phyloP scores from a whole-genome alignment of 2,329 filamentous ascomycete species.

The Ophiostoma populinum region DNA sequence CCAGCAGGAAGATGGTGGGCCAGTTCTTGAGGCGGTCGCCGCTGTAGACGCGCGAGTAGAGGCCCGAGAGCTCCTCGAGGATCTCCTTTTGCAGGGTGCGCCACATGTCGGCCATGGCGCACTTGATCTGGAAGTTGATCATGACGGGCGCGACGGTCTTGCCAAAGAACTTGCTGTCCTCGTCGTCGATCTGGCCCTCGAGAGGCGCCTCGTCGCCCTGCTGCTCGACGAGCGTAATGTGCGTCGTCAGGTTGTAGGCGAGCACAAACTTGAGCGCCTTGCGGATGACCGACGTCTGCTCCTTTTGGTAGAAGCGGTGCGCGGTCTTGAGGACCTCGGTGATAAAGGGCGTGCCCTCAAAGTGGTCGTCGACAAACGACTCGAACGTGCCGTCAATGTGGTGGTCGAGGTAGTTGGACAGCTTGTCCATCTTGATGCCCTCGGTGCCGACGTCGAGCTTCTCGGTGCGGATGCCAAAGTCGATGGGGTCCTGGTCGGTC shows the following conservation, averaged over 20 bases:
- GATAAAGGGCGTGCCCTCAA: constrained; percentile 86
- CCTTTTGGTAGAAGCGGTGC: constrained; percentile 80
- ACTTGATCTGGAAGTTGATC: constrained; percentile 99
- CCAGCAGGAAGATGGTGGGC: constrained; percentile 97
- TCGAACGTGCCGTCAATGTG: constrained; percentile 88
- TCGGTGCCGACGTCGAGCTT: constrained; percentile 79
- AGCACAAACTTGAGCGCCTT: constrained; percentile 91
- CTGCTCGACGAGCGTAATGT: constrained; percentile 88
- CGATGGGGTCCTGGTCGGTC: constrained; percentile 48
- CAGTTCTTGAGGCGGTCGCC: constrained; percentile 97
- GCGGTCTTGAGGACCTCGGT: constrained; percentile 94
- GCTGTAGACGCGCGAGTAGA: constrained; percentile 96
- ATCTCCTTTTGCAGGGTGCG: constrained; percentile 93
- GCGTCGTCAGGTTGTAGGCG: constrained; percentile 86
- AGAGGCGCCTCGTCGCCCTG: constrained; percentile 63
- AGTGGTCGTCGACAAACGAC: constrained; percentile 88
- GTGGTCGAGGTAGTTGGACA: constrained; percentile 87
- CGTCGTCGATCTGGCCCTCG: constrained; percentile 70
- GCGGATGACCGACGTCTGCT: constrained; percentile 75
- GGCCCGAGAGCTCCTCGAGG: constrained; percentile 73
- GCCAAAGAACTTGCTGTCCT: constrained; percentile 72
- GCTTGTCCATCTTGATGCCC: constrained; percentile 61
- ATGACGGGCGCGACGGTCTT: constrained; percentile 89
- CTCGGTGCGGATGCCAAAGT: constrained; percentile 76
- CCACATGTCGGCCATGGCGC: constrained; percentile 94